phyloP scores from a whole-genome alignment of 495 filamentous ascomycete species.

The Xylaria sp. region DNA sequence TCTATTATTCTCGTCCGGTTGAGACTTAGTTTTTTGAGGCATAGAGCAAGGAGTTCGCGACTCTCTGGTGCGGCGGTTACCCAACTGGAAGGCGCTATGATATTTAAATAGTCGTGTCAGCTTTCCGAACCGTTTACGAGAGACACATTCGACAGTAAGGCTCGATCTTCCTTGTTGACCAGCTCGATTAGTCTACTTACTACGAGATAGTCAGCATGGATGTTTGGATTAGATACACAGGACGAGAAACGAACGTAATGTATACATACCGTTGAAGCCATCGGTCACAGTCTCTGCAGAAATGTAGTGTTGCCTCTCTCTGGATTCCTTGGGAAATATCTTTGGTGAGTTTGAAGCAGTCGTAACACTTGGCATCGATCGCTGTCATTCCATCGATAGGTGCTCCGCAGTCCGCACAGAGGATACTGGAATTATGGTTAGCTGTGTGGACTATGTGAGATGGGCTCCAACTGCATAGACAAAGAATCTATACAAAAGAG shows the following conservation, averaged over 20 bases:
- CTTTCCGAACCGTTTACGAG: background rate
- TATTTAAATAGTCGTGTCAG: background rate
- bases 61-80: slow-evolving; percentile 82
- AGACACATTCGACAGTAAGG: background rate
- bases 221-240: background rate
- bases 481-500: background rate
- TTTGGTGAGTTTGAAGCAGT: slow-evolving; percentile 91
- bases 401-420: slow-evolving; percentile 93
- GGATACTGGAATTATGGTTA: slow-evolving; percentile 63
- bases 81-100: slow-evolving; percentile 74
- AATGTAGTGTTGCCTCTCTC: slow-evolving; percentile 80
- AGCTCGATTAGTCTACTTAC: slow-evolving; percentile 11
- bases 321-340: slow-evolving; percentile 94
- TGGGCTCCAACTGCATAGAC: background rate
- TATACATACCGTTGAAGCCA: slow-evolving; percentile 72
- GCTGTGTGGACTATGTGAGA: background rate
- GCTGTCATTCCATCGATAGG: slow-evolving; percentile 90
- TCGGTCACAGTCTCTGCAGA: slow-evolving; percentile 89
- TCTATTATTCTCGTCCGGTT: slow-evolving; percentile 91
- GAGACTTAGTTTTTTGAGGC: slow-evolving; percentile 83
- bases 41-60: slow-evolving; percentile 87
- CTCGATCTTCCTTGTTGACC: background rate
- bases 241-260: background rate
- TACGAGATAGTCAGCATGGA: slow-evolving; percentile 16
- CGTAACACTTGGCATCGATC: slow-evolving; percentile 87